Percentiles rank a stretch among this genome's conserved stretches.
Conservation (phyloP, 495 filamentous ascomycete species). For the Friedmanniomyces simplex region DNA sequence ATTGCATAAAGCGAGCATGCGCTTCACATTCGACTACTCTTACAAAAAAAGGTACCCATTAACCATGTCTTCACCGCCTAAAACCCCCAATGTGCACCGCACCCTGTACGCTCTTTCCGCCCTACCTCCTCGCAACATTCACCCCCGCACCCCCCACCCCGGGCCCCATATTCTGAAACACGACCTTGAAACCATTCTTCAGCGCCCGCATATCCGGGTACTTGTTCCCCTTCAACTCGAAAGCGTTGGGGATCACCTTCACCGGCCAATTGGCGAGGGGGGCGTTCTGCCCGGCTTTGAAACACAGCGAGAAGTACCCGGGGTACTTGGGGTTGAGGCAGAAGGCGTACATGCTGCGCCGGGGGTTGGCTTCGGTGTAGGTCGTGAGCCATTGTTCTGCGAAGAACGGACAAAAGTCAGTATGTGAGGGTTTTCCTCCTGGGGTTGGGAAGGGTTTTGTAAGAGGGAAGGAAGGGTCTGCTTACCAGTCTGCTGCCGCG, state of each 20-base stretch:
- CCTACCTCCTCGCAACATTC: slow-evolving; percentile 1
- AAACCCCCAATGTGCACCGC: no score
- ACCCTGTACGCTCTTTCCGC: no score
- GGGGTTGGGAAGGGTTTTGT: background rate
- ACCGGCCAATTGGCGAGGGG: slow-evolving; percentile 71
- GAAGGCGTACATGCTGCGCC: slow-evolving; percentile 85
- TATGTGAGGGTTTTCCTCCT: background rate
- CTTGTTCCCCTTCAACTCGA: slow-evolving; percentile 70
- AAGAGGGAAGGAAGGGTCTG: slow-evolving; percentile 11
- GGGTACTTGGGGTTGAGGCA: slow-evolving; percentile 85
- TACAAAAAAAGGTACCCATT: no score
- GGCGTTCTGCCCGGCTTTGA: slow-evolving; percentile 74
- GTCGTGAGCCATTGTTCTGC: slow-evolving; percentile 89
- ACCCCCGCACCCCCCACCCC: slow-evolving; percentile 2
- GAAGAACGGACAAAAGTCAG: background rate
- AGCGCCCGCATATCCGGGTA: slow-evolving; percentile 92
- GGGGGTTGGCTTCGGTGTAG: slow-evolving; percentile 92
- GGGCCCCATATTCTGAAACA: slow-evolving; percentile 34
- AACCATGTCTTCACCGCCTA: no score
- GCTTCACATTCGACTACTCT: no score
- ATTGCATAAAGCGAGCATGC: no score
- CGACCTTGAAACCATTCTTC: slow-evolving; percentile 75
- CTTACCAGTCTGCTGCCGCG: slow-evolving; percentile 75
- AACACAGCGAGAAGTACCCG: slow-evolving; percentile 90
- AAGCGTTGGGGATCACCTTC: slow-evolving; percentile 80